Percentiles rank a stretch among this genome's conserved stretches.
These are phyloP conservation scores for Pyracantha coccinea DNA, from an alignment of 331 rosid genomes.

Conservation along the genomic window DNA sequence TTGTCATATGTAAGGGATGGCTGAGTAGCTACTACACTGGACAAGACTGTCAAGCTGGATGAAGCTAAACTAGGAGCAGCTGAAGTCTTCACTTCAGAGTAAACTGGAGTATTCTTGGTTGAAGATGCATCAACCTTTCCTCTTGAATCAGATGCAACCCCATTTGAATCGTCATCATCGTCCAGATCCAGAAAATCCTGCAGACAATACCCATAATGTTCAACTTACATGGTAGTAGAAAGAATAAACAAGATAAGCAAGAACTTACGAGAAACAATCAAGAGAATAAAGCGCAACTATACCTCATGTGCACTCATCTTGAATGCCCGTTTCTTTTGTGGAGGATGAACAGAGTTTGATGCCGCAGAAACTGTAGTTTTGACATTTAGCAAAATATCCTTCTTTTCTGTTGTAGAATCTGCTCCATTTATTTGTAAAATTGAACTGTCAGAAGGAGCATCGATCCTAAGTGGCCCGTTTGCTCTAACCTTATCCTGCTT, in stretches of 20 bases:
- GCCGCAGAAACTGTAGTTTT: slow-evolving; percentile 25
- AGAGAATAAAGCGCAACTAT: slow-evolving; percentile 10
- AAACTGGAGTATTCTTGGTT: slow-evolving; percentile 25
- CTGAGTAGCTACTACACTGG: not conserved
- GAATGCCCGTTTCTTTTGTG: slow-evolving; percentile 56
- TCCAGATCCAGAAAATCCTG: slow-evolving; percentile 79
- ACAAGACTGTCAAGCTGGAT: slow-evolving; percentile 2
- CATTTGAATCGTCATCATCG: slow-evolving; percentile 30
- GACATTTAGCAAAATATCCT: slow-evolving; percentile 16
- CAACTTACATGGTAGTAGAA: not conserved
- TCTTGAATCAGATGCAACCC: not conserved
- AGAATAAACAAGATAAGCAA: not conserved
- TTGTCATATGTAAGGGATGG: not conserved
- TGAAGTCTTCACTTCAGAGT: slow-evolving; percentile 22
- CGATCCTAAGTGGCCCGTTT: slow-evolving; percentile 30
- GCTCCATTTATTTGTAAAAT: slow-evolving; percentile 19
- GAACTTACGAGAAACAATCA: slow-evolving; percentile 3
- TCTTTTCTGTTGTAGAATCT: slow-evolving; percentile 27
- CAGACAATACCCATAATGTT: slow-evolving; percentile 2
- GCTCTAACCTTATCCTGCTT: slow-evolving; percentile 37
- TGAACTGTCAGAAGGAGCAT: slow-evolving; percentile 23
- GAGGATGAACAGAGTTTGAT: slow-evolving; percentile 23
- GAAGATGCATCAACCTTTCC: slow-evolving; percentile 7
- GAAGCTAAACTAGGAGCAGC: slow-evolving; percentile 14
- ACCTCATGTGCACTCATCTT: slow-evolving; percentile 93